Evolutionary conservation across 2,329 filamentous ascomycete species (phyloP).

Genomic region (Tolypocladium pustulatum): DNA sequence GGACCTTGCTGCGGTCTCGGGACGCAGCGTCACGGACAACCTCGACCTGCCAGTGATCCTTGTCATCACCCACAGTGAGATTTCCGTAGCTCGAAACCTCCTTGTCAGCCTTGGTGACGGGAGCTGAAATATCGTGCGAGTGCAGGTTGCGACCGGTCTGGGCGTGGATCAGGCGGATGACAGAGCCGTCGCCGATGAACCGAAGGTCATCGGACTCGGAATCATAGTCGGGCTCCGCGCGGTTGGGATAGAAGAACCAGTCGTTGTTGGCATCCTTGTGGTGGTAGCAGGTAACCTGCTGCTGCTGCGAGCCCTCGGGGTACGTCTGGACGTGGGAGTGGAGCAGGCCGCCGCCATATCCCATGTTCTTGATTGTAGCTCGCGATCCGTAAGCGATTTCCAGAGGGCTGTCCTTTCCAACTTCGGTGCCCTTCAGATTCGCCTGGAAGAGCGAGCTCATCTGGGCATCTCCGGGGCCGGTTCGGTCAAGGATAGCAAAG

Average conservation of each 20-base stretch:
- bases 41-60: conserved; percentile 95
- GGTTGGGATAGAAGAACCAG: conserved; percentile 98
- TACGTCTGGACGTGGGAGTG: conserved; percentile 96
- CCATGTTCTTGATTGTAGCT: conserved; percentile 97
- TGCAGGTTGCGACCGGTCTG: conserved; percentile 96
- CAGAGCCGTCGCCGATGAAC: conserved; percentile 67
- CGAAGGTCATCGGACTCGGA: conserved; percentile 54
- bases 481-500: conserved; percentile 87
- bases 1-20: conserved; percentile 70
- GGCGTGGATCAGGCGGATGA: conserved; percentile 81
- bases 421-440: conserved; percentile 85
- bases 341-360: conserved; percentile 89
- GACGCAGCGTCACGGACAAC: conserved; percentile 85
- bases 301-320: conserved; percentile 84
- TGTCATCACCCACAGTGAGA: conserved; percentile 86
- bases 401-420: conserved; percentile 87
- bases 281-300: conserved; percentile 98
- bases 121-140: conserved; percentile 82
- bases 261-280: conserved; percentile 99
- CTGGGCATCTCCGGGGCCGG: conserved; percentile 94
- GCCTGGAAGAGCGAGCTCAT: conserved; percentile 99
- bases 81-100: conserved; percentile 97
- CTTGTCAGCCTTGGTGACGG: conserved; percentile 76
- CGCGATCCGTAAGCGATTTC: conserved; percentile 85
- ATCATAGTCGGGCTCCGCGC: conserved; percentile 62